These are phyloP conservation scores for Cryptococcus maquisensis DNA, from an alignment of 1,284 basidiomycete genomes.

Conservation along the genomic window DNA sequence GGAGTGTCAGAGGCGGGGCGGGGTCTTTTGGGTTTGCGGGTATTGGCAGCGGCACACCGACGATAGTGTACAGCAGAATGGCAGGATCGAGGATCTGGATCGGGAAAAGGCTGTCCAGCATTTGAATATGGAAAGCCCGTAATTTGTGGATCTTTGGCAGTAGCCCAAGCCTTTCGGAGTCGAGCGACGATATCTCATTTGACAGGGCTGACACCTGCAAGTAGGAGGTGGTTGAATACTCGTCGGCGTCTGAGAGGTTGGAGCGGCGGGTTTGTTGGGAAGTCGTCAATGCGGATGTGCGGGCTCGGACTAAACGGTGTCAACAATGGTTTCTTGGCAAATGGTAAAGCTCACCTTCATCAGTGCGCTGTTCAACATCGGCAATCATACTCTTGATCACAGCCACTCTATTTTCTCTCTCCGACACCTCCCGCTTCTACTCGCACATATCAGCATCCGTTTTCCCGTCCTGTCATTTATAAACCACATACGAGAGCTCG, in stretches of 20 bases:
- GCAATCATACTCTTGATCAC: constrained; percentile 12
- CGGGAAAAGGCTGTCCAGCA: constrained; percentile 75
- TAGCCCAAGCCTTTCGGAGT: constrained; percentile 50
- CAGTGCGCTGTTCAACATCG: constrained; percentile 10
- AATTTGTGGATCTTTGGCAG: constrained; percentile 55
- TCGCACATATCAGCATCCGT: constrained; percentile 9
- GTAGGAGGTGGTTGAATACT: constrained; percentile 1
- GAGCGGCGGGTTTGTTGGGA: constrained; percentile 11
- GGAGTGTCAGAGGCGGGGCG: constrained; percentile 71
- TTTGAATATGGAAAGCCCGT: constrained; percentile 67
- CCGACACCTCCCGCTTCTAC: constrained; percentile 49
- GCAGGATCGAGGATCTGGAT: constrained; percentile 76
- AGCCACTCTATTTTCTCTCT: constrained; percentile 27
- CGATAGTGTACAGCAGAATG: constrained; percentile 77
- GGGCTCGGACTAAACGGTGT: not conserved
- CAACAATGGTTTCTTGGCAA: not conserved
- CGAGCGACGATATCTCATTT: not conserved
- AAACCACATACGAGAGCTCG: constrained; percentile 52
- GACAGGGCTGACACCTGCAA: not conserved
- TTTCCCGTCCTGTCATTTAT: not conserved
- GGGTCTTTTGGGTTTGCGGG: constrained; percentile 70
- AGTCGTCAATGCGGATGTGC: not conserved
- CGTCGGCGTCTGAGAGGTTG: constrained; percentile 23
- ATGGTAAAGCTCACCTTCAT: constrained; percentile 24
- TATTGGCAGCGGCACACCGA: constrained; percentile 77